Base-by-base conservation (phyloP, 129 eudicot species). In the Arctium lappa region DNA sequence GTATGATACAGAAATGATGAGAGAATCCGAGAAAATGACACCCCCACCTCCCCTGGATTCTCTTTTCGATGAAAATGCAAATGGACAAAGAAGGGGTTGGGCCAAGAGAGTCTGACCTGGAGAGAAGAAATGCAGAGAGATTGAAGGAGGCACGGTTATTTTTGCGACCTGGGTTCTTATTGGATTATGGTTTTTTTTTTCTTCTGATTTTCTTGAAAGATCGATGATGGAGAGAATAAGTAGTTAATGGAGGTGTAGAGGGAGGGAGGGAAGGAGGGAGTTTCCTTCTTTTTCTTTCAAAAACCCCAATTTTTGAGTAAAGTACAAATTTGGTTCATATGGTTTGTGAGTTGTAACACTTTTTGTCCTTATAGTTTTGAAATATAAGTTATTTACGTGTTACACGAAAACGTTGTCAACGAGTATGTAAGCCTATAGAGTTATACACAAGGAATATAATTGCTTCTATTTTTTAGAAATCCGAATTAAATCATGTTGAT, bases 221-320 rank as follows among this genome's bases (percentile, higher is more conserved):
- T 70, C 42, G 76, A 46, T 81, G 79, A 73, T 81, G 85, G 85
- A 73, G 79, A 81, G 74, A 18, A 62, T 81, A 81, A 62, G 79
- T 81, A 81, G 85, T 73, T 81, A 69, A 81, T 81, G 85, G 85
- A 81, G 79, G 73, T 80, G 82, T 69, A 6, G 22, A 16, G 65
- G 68, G 53, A 29, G 69, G 69, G 10, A 18, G 42, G 81, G 16
- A 1, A 38, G 81, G 80, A 18, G 15, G 81, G 80, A 18, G 15
- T 1, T 13, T 31, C 12, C 12, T 65, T 5, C 5, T 12, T 22
- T 22, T 22, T 22, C 27, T 33, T 33, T 33, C 36, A 33, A 33
- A 33, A 33, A 33, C 36, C 36, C 36, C 36, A 33, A 1, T 33
- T 33, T 1, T 33, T 1, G 36, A 33, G 36, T 33, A 33, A 33